Evolutionary conservation across 805 yeast species (phyloP).

Genomic region (Pichia paraexigua): DNA sequence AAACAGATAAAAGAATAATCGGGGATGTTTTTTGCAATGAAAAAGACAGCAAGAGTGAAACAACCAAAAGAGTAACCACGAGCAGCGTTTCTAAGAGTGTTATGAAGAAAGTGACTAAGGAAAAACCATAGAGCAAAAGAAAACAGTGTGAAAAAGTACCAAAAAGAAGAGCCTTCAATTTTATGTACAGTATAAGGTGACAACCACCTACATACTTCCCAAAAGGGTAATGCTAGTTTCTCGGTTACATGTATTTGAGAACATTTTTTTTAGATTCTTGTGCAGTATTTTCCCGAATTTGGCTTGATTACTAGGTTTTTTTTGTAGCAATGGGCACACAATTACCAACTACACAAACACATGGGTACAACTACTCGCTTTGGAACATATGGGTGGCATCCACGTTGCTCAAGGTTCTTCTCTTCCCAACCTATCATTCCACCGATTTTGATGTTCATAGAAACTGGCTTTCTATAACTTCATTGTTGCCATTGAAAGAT

Average conservation of each 20-base stretch:
- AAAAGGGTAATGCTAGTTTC: background rate
- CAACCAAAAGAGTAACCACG: background rate
- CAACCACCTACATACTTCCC: background rate
- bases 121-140: background rate
- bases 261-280: background rate
- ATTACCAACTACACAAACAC: background rate
- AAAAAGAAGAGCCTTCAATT: background rate
- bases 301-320: too few relatives aligned
- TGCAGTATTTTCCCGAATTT: background rate
- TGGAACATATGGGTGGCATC: conserved; percentile 65
- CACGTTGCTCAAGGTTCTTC: conserved; percentile 47
- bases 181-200: background rate
- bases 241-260: background rate
- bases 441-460: conserved; percentile 97
- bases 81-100: background rate
- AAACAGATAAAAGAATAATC: background rate
- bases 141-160: background rate
- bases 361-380: conserved; percentile 37
- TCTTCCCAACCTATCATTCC: conserved; percentile 79
- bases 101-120: background rate
- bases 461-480: conserved; percentile 92
- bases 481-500: conserved; percentile 56
- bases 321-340: background rate
- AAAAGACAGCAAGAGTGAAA: background rate
- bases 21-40: background rate